These are phyloP conservation scores for Saccharomycopsis phalli DNA, from an alignment of 1,139 yeast species.

Conservation along the genomic window DNA sequence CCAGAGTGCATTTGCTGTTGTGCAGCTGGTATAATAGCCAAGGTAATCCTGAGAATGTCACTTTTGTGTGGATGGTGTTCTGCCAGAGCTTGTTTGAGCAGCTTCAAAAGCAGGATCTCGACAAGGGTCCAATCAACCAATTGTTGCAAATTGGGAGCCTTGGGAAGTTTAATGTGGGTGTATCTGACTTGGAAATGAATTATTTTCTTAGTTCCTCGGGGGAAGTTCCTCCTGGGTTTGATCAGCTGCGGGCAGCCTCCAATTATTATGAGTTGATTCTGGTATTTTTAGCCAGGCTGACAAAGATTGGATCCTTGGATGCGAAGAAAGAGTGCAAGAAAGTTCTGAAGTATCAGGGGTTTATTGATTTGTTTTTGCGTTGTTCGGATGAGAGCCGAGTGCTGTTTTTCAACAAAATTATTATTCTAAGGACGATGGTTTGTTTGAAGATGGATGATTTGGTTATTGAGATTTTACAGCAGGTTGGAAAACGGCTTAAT, in stretches of 20 bases:
- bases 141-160: too few species aligned
- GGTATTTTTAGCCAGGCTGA: neutral
- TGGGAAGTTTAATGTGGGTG: neutral
- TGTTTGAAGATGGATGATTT: neutral
- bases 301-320: neutral
- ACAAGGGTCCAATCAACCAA: too few species aligned
- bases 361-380: neutral
- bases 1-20: neutral
- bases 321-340: neutral
- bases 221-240: too few species aligned
- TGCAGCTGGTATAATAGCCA: neutral
- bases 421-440: neutral
- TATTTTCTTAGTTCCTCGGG: too few species aligned
- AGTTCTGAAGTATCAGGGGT: neutral
- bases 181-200: neutral
- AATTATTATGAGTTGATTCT: neutral
- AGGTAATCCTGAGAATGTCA: neutral
- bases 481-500: neutral
- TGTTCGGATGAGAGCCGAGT: neutral
- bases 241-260: neutral
- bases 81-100: conserved; percentile 1
- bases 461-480: neutral
- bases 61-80: neutral
- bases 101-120: too few species aligned
- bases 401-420: neutral